A percentile compares a stretch with the other conserved stretches of the same genome.
phyloP scores from a whole-genome alignment of 768 basidiomycete species.

The Naganishia friedmannii region DNA sequence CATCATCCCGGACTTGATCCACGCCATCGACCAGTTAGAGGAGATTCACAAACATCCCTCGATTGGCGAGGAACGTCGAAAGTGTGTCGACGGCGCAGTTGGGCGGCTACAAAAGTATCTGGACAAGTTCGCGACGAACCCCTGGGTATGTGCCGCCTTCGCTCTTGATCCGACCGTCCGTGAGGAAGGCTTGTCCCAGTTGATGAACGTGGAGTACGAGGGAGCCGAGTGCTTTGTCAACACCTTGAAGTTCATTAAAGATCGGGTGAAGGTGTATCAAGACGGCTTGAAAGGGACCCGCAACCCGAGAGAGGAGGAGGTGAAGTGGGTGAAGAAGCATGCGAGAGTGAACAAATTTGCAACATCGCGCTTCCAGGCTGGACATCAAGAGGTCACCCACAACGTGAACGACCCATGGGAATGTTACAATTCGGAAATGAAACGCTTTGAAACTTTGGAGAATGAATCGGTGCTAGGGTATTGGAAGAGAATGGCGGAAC shows the following conservation, averaged over 20 bases:
- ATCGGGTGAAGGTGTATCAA: too few relatives aligned
- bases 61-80: too few relatives aligned
- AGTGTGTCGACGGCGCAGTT: background rate
- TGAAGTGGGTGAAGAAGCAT: background rate
- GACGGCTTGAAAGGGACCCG: background rate
- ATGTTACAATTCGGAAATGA: conserved; percentile 4
- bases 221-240: background rate
- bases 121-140: background rate
- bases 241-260: background rate
- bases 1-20: too few relatives aligned
- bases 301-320: background rate
- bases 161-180: conserved; percentile 1
- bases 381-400: background rate
- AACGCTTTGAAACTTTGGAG: background rate
- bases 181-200: background rate
- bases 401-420: background rate
- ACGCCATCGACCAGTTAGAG: too few relatives aligned
- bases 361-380: background rate
- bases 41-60: too few relatives aligned
- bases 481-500: background rate
- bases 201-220: background rate
- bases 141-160: background rate
- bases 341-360: background rate
- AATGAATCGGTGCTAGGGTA: background rate
- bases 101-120: background rate